Conservation (phyloP, 768 basidiomycete genomes). For the Trametes sanguinea region DNA sequence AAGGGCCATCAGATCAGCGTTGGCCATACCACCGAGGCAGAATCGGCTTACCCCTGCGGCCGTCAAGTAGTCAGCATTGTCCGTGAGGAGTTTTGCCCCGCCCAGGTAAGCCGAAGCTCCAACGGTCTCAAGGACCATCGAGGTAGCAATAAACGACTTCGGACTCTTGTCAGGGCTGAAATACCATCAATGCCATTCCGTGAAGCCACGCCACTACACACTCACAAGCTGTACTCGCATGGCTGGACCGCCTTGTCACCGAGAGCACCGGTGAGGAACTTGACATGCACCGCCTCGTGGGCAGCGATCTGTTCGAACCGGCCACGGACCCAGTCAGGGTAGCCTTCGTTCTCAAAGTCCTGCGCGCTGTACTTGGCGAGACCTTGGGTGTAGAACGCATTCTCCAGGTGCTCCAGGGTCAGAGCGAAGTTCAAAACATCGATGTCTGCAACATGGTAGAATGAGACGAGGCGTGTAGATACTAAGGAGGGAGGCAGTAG, state of each 20-base stretch:
- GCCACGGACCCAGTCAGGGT: conserved; percentile 48
- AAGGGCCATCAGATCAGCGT: not conserved
- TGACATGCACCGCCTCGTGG: conserved; percentile 60
- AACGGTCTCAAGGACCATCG: conserved; percentile 54
- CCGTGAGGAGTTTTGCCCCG: conserved; percentile 43
- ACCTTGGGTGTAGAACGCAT: conserved; percentile 45
- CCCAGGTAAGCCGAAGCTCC: conserved; percentile 62
- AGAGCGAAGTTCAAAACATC: conserved; percentile 49
- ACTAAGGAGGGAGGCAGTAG: not conserved
- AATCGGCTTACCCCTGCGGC: conserved; percentile 44
- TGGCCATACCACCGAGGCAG: not conserved
- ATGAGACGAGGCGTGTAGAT: not conserved
- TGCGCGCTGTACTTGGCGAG: conserved; percentile 47
- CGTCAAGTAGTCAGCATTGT: conserved; percentile 46
- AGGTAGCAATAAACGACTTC: conserved; percentile 44
- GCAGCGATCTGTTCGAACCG: conserved; percentile 53
- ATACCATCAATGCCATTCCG: too few species aligned
- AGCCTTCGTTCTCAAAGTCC: conserved; percentile 51
- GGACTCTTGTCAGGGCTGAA: conserved; percentile 45
- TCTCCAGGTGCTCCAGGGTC: conserved; percentile 49
- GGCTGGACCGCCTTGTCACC: conserved; percentile 47
- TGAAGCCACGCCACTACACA: not conserved
- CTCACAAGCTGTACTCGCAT: conserved; percentile 66
- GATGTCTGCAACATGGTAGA: conserved; percentile 18
- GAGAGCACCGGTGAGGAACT: conserved; percentile 48